Base-by-base conservation (phyloP, 2,329 filamentous ascomycete species). In the Fusarium siculi region DNA sequence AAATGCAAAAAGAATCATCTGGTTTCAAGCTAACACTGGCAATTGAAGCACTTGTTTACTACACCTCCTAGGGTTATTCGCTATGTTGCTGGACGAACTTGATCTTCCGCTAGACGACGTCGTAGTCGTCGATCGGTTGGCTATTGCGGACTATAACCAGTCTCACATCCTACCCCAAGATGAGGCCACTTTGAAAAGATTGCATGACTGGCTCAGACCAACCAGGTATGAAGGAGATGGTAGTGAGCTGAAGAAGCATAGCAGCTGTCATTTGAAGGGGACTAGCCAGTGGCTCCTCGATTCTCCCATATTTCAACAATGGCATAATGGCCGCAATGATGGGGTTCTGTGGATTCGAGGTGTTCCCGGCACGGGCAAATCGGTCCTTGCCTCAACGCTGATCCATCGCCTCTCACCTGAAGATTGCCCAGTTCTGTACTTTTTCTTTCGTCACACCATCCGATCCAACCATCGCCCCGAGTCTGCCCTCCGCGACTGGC, bases 361-460 rank as follows among this genome's bases (percentile, higher is more conserved):
- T 2, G 81, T 84, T 19, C 79, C 82, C 1, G 83, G 82, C 2
- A 79, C 80, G 6, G 84, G 83, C 5, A 83, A 83, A 68, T 82
- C 81, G 9, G 81, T 83, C 25, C 73, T 81, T 25, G 78, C 80
- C 5, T 79, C 80, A 5, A 76, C 39, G 2, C 53, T 81, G 9
- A 61, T 78, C 34, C 18, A 74, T 5, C 49, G 76, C 11, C 34
- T 73, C 5, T 30, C 55, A 16, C 44, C 54, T 0, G 58, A 57
- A 2, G 7, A 74, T 47, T 23, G 34, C 43, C 80, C 80, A 0
- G 79, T 84, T 1, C 73, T 84, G 1, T 82, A 78, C 68, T 84
- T 84, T 69, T 84, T 83, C 73, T 84, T 83, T 49, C 78, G 82
- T 4, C 80, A 83, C 58, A 83, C 82, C 37, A 79, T 83, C 49